These are phyloP conservation scores for Camillea tinctor DNA, from an alignment of 2,329 filamentous ascomycete species.

Conservation along the genomic window DNA sequence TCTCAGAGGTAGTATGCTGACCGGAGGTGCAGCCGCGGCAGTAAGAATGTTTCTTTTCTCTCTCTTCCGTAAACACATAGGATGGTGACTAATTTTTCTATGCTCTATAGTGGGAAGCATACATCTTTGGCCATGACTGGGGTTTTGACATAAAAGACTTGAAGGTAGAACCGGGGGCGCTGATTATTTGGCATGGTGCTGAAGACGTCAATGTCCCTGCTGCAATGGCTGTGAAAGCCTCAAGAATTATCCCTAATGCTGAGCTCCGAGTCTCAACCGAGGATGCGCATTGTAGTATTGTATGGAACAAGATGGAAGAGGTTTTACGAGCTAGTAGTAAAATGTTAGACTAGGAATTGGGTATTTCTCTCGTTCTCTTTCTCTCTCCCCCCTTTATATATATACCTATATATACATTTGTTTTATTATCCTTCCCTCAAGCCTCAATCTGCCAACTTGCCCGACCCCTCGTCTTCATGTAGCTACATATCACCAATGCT, in stretches of 20 bases:
- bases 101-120: conserved; percentile 6
- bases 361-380: neutral
- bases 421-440: too few species aligned
- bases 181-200: conserved; percentile 24
- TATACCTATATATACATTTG: too few species aligned
- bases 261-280: conserved; percentile 15
- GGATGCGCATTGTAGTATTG: conserved; percentile 21
- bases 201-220: conserved; percentile 24
- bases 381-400: too few species aligned
- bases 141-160: conserved; percentile 23
- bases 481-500: too few species aligned
- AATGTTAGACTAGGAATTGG: conserved; percentile 15
- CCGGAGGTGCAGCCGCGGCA: neutral
- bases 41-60: too few species aligned
- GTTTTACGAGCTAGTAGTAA: conserved; percentile 11
- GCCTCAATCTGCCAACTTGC: too few species aligned
- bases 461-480: too few species aligned
- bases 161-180: conserved; percentile 7
- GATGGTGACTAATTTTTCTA: neutral
- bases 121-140: conserved; percentile 15
- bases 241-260: conserved; percentile 12
- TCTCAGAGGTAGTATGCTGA: neutral
- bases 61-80: too few species aligned
- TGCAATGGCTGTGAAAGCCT: conserved; percentile 22
- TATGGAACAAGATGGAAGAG: conserved; percentile 16